Base-by-base conservation (phyloP, 768 basidiomycete genomes). In the Lactarius deliciosus region DNA sequence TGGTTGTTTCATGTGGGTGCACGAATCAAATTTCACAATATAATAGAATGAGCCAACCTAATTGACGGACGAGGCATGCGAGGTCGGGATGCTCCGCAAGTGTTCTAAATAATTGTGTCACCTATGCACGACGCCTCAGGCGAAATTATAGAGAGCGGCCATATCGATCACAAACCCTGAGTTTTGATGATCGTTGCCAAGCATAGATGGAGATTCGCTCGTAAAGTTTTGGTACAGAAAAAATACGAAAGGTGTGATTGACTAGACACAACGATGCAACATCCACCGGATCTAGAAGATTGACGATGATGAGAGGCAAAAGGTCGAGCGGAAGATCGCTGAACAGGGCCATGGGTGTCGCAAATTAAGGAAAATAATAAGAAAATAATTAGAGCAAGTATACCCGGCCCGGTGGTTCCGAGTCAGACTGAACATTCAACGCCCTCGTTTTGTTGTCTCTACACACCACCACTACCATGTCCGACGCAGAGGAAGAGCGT, bases 151-250 rank as follows among this genome's bases (percentile, higher is more conserved):
- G 11, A 25, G 6, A 45, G n/a, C 15, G 30, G 25, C 25, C 7
- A 53, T 36, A 56, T 25, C 9, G 11, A 7, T 36, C 5, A 43
- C 58, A 15, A 16, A 86, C 90, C 80, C 82, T 89, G 10, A 71
- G 72, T 72, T 89, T 92, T 16, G 81, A 82, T 38, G 86, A 81
- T 69, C 78, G 86, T 64, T 91, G 84, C 91, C 90, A 91, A 18
- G 89, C 81, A 75, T 86, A 87, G 55, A 92, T 85, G 54, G 78
- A 81, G 20, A 86, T 79, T 15, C 80, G 78, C 30, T 81, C 77
- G 70, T 93, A 94, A 28, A 93, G 78, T 34, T 75, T 68, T 11
- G 81, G 78, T 2, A 77, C 74, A 0, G 86, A 81, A 68, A 86
- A 86, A 1, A 67, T 54, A 67, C 84, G 76, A 71, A 92, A 90